Evolutionary conservation across 1,284 basidiomycete species (phyloP), one percentile per base, ranked within the genome.

Genomic region (Melampsora americana): DNA sequence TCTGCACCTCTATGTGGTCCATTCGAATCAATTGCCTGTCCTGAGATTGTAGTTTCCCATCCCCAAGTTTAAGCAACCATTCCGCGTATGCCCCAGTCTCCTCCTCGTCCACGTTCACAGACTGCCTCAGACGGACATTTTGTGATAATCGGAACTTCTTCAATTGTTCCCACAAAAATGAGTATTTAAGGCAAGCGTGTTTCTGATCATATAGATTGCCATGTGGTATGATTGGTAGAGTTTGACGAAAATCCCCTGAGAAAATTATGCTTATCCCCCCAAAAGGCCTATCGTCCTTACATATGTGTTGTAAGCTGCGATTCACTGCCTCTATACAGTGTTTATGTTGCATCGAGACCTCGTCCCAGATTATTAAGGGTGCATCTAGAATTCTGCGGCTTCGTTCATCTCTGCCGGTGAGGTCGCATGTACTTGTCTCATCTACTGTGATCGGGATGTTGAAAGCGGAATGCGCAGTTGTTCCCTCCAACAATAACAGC

Each of bases 311-410:
- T 1, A 77, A n/a, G 14, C 42, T 32, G 20, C 69, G 14, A 4
- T 77, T 30, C 18, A 77, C 74, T 6, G 68, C 68, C 14, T 77
- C 66, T 9, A 77, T 56, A 14, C 56, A 46, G 16, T 60, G 48
- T 16, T 66, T 69, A 44, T 61, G 68, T 6, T 39, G 39, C 32
- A 39, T 70, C 2, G 59, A n/a, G n/a, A n/a, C n/a, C n/a, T n/a
- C n/a, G n/a, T n/a, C n/a, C n/a, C n/a, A 48, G 12, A 77, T 69
- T 7, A 77, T 61, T 2, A 62, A 7, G 1, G 28, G 14, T 14
- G 42, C n/a, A 26, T 2, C 23, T 1, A 35, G 20, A 20, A 68
- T 4, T 23, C 35, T 20, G 9, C 59, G 26, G 5, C 28, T 32
- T 32, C 11, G 28, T 18, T 60, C 30, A 35, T 30, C 7, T 30